These are phyloP conservation scores for Fusarium chuoi DNA, from an alignment of 2,329 filamentous ascomycete genomes.

Conservation along the genomic window DNA sequence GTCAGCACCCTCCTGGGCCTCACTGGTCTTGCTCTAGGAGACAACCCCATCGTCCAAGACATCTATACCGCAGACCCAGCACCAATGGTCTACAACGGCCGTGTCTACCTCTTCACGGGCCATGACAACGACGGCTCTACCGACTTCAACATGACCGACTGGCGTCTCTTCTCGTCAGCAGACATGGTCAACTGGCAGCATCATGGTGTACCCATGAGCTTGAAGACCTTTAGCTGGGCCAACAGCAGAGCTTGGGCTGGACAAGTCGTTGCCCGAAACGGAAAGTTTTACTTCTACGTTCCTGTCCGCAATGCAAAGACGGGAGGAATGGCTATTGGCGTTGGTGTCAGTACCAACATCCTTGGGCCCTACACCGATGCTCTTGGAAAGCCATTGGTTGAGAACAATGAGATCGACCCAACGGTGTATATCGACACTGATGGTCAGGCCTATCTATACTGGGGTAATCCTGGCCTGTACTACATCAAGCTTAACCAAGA, in stretches of 20 bases:
- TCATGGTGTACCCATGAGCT: constrained; percentile 44
- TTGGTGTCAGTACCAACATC: constrained; percentile 49
- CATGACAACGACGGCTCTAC: constrained; percentile 49
- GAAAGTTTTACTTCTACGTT: constrained; percentile 52
- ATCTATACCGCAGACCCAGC: constrained; percentile 54
- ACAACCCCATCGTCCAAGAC: constrained; percentile 8
- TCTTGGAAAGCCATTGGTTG: constrained; percentile 48
- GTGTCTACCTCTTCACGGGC: constrained; percentile 51
- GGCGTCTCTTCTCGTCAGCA: constrained; percentile 48
- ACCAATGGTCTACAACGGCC: constrained; percentile 50
- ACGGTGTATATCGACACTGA: constrained; percentile 52
- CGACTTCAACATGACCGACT: constrained; percentile 51
- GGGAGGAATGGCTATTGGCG: constrained; percentile 52
- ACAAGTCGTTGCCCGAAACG: constrained; percentile 49
- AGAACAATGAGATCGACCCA: constrained; percentile 52
- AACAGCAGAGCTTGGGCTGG: constrained; percentile 50
- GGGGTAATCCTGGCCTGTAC: constrained; percentile 51
- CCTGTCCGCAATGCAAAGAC: constrained; percentile 45
- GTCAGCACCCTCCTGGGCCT: not conserved
- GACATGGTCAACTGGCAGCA: constrained; percentile 49
- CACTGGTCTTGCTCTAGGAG: not conserved
- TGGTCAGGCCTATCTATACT: constrained; percentile 51
- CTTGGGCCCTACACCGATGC: constrained; percentile 51
- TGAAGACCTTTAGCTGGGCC: constrained; percentile 51
- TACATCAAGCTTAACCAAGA: constrained; percentile 48